These are phyloP conservation scores for Populus hybrid DNA, from an alignment of 441 rosid genomes.

Conservation along the genomic window DNA sequence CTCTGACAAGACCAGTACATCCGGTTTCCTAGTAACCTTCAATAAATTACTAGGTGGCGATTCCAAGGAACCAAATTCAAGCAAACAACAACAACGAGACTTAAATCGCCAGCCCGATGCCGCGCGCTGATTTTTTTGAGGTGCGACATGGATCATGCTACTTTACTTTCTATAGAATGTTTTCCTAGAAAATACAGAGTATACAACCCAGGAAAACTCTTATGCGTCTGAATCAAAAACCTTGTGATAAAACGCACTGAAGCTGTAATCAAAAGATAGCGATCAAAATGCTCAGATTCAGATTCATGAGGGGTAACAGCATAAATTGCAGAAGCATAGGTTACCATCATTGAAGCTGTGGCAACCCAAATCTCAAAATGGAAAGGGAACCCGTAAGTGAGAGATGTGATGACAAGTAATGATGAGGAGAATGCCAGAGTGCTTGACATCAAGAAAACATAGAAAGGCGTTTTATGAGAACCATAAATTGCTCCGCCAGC, in stretches of 20 bases:
- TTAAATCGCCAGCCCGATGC: no score
- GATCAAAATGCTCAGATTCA: background rate
- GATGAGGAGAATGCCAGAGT: conserved; percentile 6
- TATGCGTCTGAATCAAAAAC: background rate
- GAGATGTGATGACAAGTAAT: background rate
- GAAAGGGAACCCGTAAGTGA: background rate
- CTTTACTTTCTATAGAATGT: no score
- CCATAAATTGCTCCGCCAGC: conserved; percentile 4
- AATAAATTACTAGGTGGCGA: no score
- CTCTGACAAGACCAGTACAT: no score
- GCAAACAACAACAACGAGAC: no score
- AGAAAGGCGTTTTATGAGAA: background rate
- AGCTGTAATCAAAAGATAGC: background rate
- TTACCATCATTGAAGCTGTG: background rate
- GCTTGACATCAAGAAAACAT: conserved; percentile 2
- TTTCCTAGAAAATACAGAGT: no score
- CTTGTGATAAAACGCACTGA: background rate
- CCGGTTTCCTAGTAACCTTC: no score
- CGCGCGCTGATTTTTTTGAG: no score
- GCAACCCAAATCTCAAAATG: background rate
- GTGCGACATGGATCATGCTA: no score
- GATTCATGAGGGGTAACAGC: background rate
- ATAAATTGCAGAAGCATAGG: background rate
- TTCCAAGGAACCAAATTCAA: no score
- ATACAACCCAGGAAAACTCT: background rate